phyloP scores from a whole-genome alignment of 2,329 filamentous ascomycete genomes.

The Scedosporium aurantiacum region DNA sequence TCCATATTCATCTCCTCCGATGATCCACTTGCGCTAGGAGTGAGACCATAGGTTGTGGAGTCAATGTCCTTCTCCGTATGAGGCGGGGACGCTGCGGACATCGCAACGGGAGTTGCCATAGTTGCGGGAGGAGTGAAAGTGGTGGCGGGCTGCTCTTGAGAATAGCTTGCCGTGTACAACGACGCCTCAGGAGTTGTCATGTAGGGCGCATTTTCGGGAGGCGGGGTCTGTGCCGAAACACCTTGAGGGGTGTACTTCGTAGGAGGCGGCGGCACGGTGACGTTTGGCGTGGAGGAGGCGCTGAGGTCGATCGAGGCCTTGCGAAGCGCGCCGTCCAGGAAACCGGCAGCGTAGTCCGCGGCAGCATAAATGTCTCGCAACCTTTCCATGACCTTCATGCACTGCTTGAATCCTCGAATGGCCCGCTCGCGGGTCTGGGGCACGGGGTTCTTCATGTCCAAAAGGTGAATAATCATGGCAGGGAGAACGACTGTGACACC shows the following conservation, averaged over 20 bases:
- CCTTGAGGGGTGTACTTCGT: conserved; percentile 14
- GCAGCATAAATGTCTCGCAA: conserved; percentile 83
- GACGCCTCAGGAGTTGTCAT: conserved; percentile 28
- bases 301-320: conserved; percentile 71
- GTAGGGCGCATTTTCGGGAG: conserved; percentile 37
- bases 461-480: conserved; percentile 84
- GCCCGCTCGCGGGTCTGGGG: conserved; percentile 61
- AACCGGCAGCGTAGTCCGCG: conserved; percentile 91
- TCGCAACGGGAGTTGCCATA: neutral
- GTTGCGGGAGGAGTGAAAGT: neutral
- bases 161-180: conserved; percentile 21
- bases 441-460: conserved; percentile 80
- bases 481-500: conserved; percentile 85
- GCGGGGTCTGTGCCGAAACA: conserved; percentile 34
- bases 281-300: conserved; percentile 20
- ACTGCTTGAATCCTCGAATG: conserved; percentile 74
- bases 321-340: conserved; percentile 82
- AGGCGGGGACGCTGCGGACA: conserved; percentile 25
- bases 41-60: conserved; percentile 24
- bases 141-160: neutral
- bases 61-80: conserved; percentile 31
- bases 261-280: conserved; percentile 24
- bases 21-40: conserved; percentile 33
- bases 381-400: conserved; percentile 83
- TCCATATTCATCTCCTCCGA: conserved; percentile 32